phyloP scores from a whole-genome alignment of 2,329 filamentous ascomycete species.

The Cordyceps tenuipes region DNA sequence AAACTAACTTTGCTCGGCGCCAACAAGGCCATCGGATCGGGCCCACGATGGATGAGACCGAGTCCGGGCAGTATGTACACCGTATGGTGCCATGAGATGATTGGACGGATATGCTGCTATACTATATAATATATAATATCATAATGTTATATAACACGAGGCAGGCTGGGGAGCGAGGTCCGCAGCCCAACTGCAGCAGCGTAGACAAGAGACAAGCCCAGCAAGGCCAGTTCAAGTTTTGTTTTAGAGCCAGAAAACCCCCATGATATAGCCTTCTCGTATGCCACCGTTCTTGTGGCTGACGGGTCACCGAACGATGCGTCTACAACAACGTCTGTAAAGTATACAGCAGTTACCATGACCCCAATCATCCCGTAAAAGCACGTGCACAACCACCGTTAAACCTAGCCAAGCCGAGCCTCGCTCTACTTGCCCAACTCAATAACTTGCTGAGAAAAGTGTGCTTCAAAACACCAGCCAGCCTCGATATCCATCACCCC shows the following conservation, averaged over 20 bases:
- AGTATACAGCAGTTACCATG: neutral
- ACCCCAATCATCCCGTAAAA: neutral
- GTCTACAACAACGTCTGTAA: neutral
- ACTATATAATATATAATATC: neutral
- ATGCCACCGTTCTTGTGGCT: too few relatives aligned
- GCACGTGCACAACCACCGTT: too few relatives aligned
- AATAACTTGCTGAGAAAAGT: neutral
- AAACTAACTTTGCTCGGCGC: neutral
- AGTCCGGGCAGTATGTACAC: too few relatives aligned
- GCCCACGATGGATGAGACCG: neutral
- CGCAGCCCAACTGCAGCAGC: too few relatives aligned
- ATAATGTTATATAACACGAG: too few relatives aligned
- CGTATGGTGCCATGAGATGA: neutral
- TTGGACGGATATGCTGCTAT: neutral
- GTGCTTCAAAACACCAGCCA: neutral
- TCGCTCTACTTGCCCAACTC: neutral
- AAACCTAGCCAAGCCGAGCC: too few relatives aligned
- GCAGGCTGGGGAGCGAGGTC: too few relatives aligned
- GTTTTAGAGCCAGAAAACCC: too few relatives aligned
- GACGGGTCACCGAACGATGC: too few relatives aligned
- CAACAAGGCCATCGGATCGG: neutral
- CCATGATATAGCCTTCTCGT: too few relatives aligned
- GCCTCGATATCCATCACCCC: neutral
- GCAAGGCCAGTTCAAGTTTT: too few relatives aligned
- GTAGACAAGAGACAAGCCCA: too few relatives aligned